A percentile compares a stretch with the other conserved stretches of the same genome.
Evolutionary conservation across 1,284 basidiomycete species (phyloP).

Genomic region (Melampsora americana): DNA sequence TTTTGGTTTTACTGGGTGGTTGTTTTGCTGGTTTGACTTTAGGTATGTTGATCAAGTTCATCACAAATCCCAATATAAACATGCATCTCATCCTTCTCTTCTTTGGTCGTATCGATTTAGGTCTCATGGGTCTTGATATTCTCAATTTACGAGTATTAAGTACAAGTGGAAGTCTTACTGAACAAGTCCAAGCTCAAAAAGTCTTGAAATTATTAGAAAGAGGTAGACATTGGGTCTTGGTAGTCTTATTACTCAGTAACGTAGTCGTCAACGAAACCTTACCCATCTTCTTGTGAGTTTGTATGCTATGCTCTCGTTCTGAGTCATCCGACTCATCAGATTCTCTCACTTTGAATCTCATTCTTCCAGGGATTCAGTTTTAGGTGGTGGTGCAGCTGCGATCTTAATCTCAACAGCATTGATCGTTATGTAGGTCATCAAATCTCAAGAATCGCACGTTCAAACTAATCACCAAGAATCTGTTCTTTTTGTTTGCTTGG

Average conservation of each 20-base stretch:
- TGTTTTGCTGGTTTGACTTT: constrained; percentile 44
- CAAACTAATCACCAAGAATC: neutral
- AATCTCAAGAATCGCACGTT: neutral
- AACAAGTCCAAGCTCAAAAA: constrained; percentile 56
- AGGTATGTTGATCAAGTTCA: neutral
- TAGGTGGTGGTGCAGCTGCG: constrained; percentile 41
- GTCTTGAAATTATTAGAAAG: constrained; percentile 56
- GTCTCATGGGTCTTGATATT: constrained; percentile 90
- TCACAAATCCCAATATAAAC: neutral
- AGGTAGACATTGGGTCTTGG: constrained; percentile 56
- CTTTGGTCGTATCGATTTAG: constrained; percentile 52
- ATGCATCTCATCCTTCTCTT: neutral
- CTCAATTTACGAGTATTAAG: constrained; percentile 63
- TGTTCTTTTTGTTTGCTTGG: neutral
- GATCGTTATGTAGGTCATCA: constrained; percentile 34
- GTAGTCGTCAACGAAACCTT: constrained; percentile 59
- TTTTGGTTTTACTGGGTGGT: constrained; percentile 38
- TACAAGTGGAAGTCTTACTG: constrained; percentile 55
- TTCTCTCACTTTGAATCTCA: neutral
- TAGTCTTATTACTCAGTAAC: constrained; percentile 57
- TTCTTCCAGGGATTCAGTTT: constrained; percentile 29
- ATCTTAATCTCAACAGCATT: constrained; percentile 43
- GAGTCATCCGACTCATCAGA: neutral
- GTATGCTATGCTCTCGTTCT: no score
- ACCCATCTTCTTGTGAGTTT: constrained; percentile 56